A percentile compares a stretch with the other conserved stretches of the same genome.
Conservation (phyloP, 495 filamentous ascomycete species). For the Achaetomiella virescens region DNA sequence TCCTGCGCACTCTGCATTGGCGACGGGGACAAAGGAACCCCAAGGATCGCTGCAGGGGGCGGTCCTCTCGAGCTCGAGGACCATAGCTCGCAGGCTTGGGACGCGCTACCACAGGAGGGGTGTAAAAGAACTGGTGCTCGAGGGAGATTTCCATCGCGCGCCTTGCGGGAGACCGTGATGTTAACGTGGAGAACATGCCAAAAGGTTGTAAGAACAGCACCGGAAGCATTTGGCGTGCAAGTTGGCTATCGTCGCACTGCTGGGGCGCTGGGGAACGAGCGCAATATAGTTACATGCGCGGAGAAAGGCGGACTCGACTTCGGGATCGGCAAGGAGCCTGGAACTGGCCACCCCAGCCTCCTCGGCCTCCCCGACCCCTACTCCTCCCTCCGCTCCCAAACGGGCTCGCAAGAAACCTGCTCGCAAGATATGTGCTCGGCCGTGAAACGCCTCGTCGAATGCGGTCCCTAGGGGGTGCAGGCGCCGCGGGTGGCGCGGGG, state of each 20-base stretch:
- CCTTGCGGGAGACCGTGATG: conserved; percentile 9
- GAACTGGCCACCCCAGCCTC: background rate
- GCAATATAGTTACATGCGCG: conserved; percentile 17
- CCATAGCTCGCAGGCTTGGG: conserved; percentile 11
- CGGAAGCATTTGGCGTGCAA: conserved; percentile 15
- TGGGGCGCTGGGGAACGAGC: conserved; percentile 13
- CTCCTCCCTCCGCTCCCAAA: conserved; percentile 9
- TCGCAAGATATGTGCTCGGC: conserved; percentile 9
- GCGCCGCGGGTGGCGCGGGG: conserved; percentile 1
- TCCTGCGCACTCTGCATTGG: conserved; percentile 11
- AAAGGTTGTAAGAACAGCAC: conserved; percentile 11
- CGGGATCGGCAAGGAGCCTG: conserved; percentile 14
- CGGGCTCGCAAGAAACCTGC: conserved; percentile 3
- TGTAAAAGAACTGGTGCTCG: conserved; percentile 21
- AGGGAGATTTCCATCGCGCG: conserved; percentile 9
- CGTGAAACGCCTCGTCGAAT: conserved; percentile 8
- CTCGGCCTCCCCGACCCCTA: background rate
- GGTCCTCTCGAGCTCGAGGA: conserved; percentile 5
- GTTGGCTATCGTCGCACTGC: conserved; percentile 12
- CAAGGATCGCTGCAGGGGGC: conserved; percentile 14
- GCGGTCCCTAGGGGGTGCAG: background rate
- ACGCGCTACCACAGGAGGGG: conserved; percentile 1
- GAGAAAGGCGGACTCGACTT: conserved; percentile 15
- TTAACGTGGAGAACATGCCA: conserved; percentile 14
- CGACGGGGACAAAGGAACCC: conserved; percentile 12